Evolutionary conservation across 1,139 yeast genomes (phyloP).

Genomic region (Scheffersomyces parashehatae): DNA sequence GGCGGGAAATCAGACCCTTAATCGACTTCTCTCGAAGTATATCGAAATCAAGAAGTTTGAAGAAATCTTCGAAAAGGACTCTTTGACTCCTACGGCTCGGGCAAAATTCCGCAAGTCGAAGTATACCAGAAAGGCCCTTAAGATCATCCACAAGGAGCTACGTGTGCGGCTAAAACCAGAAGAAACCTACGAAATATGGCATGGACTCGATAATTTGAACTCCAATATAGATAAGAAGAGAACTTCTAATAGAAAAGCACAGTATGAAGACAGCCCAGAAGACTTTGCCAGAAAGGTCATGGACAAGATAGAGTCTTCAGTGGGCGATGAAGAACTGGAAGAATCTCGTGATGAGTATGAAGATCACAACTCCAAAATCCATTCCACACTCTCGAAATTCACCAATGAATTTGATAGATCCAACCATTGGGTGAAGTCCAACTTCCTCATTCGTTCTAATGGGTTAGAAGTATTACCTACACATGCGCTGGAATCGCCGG

Average conservation of each 20-base stretch:
- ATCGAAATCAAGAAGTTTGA: conserved; percentile 18
- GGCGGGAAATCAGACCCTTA: conserved; percentile 6
- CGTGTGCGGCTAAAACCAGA: conserved; percentile 25
- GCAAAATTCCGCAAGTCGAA: conserved; percentile 4
- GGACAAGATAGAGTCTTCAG: conserved; percentile 2
- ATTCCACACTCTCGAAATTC: conserved; percentile 13
- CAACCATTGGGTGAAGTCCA: conserved; percentile 21
- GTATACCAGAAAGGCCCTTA: conserved; percentile 7
- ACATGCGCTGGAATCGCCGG: conserved; percentile 6
- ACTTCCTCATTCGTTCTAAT: conserved; percentile 22
- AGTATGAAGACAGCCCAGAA: conserved; percentile 3
- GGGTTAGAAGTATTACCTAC: conserved; percentile 36
- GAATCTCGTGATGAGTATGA: conserved; percentile 10
- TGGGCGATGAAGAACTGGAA: conserved; percentile 10
- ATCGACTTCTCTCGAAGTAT: conserved; percentile 18
- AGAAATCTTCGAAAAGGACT: conserved; percentile 11
- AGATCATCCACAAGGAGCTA: conserved; percentile 12
- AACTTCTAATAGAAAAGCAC: conserved; percentile 2
- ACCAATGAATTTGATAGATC: conserved; percentile 22
- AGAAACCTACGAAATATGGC: conserved; percentile 43
- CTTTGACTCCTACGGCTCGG: conserved; percentile 1
- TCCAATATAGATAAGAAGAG: conserved; percentile 9
- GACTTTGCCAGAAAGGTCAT: conserved; percentile 5
- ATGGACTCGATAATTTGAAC: conserved; percentile 18
- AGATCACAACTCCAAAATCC: conserved; percentile 14